Percentiles rank a stretch among this genome's conserved stretches.
Evolutionary conservation across 176 grass and related monocot genomes (phyloP).

Genomic region (Oryza meridionalis): DNA sequence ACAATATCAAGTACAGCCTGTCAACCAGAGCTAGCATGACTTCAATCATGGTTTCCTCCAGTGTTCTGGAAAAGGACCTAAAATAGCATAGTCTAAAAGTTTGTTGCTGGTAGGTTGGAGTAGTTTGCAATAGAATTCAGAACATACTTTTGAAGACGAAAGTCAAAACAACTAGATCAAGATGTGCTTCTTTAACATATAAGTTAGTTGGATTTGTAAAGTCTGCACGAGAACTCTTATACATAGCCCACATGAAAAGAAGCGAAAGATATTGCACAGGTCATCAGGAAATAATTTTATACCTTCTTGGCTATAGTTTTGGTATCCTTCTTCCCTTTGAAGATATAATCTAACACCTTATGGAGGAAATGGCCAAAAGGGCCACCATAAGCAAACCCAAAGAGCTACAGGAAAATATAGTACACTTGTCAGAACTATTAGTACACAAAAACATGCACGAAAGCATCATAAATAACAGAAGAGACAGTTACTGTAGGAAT

Average conservation of each 20-base stretch:
- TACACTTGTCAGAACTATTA: slow-evolving; percentile 28
- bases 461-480: slow-evolving; percentile 29
- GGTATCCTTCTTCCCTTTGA: slow-evolving; percentile 86
- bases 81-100: neutral
- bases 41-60: neutral
- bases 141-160: neutral
- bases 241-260: slow-evolving; percentile 16
- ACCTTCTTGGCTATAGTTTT: slow-evolving; percentile 97
- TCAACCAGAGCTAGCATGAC: neutral
- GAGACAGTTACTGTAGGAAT: neutral
- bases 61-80: neutral
- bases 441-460: slow-evolving; percentile 1
- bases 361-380: slow-evolving; percentile 87
- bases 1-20: neutral
- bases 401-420: slow-evolving; percentile 52
- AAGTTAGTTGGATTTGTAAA: neutral
- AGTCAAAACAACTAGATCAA: neutral
- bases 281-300: neutral
- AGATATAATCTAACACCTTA: slow-evolving; percentile 83
- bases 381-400: slow-evolving; percentile 85
- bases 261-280: neutral
- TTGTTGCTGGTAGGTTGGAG: neutral
- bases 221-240: neutral
- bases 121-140: slow-evolving; percentile 25
- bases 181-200: neutral